These are phyloP conservation scores for Chaetomium tenue DNA, from an alignment of 495 filamentous ascomycete species.

Conservation along the genomic window DNA sequence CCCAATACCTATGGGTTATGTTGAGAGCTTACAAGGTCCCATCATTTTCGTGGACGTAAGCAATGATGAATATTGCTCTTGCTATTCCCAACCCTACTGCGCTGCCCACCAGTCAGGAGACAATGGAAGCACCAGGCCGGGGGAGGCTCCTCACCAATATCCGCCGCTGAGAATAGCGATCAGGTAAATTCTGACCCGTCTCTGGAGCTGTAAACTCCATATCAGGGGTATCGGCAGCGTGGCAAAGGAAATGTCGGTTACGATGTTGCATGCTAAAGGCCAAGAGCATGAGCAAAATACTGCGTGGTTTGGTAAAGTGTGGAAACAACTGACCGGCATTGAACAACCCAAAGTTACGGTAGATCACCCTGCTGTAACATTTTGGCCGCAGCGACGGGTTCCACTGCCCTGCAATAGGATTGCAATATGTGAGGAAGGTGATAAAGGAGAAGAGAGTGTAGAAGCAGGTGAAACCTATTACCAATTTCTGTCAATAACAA, in stretches of 20 bases:
- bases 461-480: slow-evolving; percentile 36
- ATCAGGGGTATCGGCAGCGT: slow-evolving; percentile 46
- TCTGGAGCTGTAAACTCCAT: slow-evolving; percentile 46
- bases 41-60: slow-evolving; percentile 30
- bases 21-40: slow-evolving; percentile 28
- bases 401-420: slow-evolving; percentile 40
- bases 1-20: neutral
- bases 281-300: neutral
- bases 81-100: slow-evolving; percentile 34
- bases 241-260: slow-evolving; percentile 49
- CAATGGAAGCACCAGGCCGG: neutral
- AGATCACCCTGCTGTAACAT: slow-evolving; percentile 37
- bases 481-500: slow-evolving; percentile 9
- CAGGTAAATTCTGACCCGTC: slow-evolving; percentile 41
- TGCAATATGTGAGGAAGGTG: slow-evolving; percentile 40
- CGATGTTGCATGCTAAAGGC: slow-evolving; percentile 42
- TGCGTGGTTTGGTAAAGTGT: neutral
- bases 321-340: slow-evolving; percentile 35
- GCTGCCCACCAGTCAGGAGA: slow-evolving; percentile 21
- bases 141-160: slow-evolving; percentile 34
- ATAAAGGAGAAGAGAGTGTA: slow-evolving; percentile 38
- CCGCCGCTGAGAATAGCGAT: slow-evolving; percentile 47
- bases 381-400: slow-evolving; percentile 27
- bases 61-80: slow-evolving; percentile 34
- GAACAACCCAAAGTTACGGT: slow-evolving; percentile 39